These are phyloP conservation scores for Hydnomerulius pinastri DNA, from an alignment of 768 basidiomycete genomes.

Conservation along the genomic window DNA sequence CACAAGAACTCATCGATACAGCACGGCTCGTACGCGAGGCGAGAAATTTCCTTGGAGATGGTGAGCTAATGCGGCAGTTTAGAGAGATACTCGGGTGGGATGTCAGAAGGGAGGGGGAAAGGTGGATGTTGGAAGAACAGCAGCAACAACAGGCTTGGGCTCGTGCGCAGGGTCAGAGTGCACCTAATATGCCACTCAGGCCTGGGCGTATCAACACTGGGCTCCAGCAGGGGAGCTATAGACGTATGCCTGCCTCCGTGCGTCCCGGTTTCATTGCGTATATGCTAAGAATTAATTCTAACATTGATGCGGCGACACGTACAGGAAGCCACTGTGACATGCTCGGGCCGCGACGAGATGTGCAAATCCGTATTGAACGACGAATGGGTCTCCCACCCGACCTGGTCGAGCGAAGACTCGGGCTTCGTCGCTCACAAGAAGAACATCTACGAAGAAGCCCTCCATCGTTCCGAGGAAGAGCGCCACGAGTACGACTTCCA, in stretches of 20 bases:
- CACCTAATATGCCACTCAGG: conserved; percentile 36
- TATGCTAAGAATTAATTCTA: not conserved
- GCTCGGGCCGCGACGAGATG: conserved; percentile 96
- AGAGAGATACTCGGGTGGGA: conserved; percentile 89
- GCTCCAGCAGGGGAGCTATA: conserved; percentile 85
- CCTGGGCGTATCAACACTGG: conserved; percentile 68
- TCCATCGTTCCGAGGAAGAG: conserved; percentile 96
- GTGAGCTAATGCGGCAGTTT: conserved; percentile 80
- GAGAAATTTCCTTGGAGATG: conserved; percentile 72
- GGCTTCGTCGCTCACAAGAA: conserved; percentile 90
- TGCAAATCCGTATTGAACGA: conserved; percentile 96
- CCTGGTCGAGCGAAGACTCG: conserved; percentile 92
- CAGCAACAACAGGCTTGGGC: conserved; percentile 49
- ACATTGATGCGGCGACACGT: not conserved
- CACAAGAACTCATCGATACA: conserved; percentile 90
- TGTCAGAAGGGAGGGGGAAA: conserved; percentile 64
- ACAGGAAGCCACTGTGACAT: conserved; percentile 85
- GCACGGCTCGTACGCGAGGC: conserved; percentile 81
- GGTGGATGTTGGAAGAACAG: conserved; percentile 49
- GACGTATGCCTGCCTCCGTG: conserved; percentile 78
- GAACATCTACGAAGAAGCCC: conserved; percentile 94
- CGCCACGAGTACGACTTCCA: conserved; percentile 99
- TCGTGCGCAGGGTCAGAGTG: conserved; percentile 46
- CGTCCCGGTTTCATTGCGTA: conserved; percentile 32
- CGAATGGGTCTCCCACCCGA: conserved; percentile 97